Evolutionary conservation across 257 asterid species (phyloP).

Genomic region (Primulina huaijiensis): DNA sequence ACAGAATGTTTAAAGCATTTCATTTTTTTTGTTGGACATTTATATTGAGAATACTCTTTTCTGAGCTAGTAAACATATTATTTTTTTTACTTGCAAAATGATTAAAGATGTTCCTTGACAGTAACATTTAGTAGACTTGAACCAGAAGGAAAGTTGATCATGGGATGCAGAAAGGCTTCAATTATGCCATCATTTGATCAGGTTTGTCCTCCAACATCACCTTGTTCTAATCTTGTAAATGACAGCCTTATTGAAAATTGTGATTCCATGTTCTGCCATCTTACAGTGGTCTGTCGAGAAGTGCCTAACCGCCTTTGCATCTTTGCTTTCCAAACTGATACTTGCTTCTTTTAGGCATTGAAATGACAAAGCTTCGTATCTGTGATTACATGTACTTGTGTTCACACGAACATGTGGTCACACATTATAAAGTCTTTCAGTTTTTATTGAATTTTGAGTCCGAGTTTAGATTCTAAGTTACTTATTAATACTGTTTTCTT

Average conservation of each 20-base stretch:
- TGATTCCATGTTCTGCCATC: not conserved
- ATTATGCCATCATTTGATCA: conserved; percentile 47
- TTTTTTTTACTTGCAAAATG: conserved; percentile 25
- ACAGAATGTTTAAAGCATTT: too few species aligned
- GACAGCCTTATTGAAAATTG: not conserved
- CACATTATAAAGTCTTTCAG: too few species aligned
- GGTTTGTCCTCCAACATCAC: conserved; percentile 46
- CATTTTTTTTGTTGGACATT: too few species aligned
- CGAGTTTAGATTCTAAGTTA: not conserved
- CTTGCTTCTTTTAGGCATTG: not conserved
- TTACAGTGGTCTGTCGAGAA: not conserved
- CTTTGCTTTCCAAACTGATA: not conserved
- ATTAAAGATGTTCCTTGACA: conserved; percentile 37
- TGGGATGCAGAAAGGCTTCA: conserved; percentile 86
- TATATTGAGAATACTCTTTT: not conserved
- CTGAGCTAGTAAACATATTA: conserved; percentile 15
- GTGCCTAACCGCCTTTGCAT: not conserved
- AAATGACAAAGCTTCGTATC: too few species aligned
- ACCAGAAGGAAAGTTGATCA: conserved; percentile 91
- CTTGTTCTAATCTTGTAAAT: not conserved
- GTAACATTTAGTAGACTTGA: conserved; percentile 92
- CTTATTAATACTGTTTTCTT: not conserved
- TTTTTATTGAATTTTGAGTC: not conserved
- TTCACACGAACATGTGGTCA: not conserved
- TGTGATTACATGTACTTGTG: not conserved